Conservation (phyloP, 1,139 yeast genomes). For the Pneumocystis carinii region DNA sequence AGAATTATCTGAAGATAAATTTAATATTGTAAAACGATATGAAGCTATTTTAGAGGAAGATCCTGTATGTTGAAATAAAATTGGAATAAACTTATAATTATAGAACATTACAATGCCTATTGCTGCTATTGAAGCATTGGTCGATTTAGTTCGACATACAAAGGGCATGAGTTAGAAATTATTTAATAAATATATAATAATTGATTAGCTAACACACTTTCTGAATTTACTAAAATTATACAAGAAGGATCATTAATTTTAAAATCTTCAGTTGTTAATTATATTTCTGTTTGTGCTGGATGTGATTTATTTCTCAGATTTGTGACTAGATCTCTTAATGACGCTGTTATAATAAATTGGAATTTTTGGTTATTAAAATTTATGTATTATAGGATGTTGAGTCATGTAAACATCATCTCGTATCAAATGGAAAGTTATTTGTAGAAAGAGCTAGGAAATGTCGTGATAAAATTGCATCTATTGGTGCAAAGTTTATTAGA, state of each 20-base stretch:
- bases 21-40: slow-evolving; percentile 11
- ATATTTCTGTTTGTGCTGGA: slow-evolving; percentile 89
- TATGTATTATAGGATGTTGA: slow-evolving; percentile 55
- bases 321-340: slow-evolving; percentile 74
- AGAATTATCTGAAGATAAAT: neutral
- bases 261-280: slow-evolving; percentile 69
- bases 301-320: slow-evolving; percentile 93
- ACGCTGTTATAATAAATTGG: slow-evolving; percentile 29
- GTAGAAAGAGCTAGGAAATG: slow-evolving; percentile 85
- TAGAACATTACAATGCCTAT: slow-evolving; percentile 94
- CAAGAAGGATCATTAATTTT: slow-evolving; percentile 60
- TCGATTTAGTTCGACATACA: slow-evolving; percentile 61
- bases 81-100: neutral
- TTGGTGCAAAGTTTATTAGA: slow-evolving; percentile 75
- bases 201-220: slow-evolving; percentile 54
- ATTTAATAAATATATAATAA: neutral
- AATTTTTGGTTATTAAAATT: neutral
- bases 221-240: slow-evolving; percentile 73
- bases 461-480: slow-evolving; percentile 71
- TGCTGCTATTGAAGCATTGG: slow-evolving; percentile 92
- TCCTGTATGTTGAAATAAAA: slow-evolving; percentile 3
- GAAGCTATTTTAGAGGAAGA: slow-evolving; percentile 8
- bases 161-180: slow-evolving; percentile 32
- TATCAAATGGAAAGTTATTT: slow-evolving; percentile 84
- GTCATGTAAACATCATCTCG: slow-evolving; percentile 73